Base-by-base conservation (phyloP, 2,329 filamentous ascomycete genomes). In the Cadophora gregata region DNA sequence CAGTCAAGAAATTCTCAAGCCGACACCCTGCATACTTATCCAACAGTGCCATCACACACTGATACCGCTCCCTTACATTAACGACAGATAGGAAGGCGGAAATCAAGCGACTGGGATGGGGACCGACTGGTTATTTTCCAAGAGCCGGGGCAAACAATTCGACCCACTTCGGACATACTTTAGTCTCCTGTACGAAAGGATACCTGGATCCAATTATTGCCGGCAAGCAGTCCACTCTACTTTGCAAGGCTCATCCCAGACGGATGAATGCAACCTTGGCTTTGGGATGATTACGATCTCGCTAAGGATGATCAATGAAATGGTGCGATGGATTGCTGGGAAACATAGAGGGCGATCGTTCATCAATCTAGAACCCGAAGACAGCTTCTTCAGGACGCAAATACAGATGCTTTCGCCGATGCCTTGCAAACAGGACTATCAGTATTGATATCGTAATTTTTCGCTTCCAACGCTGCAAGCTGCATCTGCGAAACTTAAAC, bases 151-250 rank as follows among this genome's bases (percentile, higher is more conserved):
- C 48, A 29, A 14, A 29, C 14, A 51, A 4, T 29, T 51, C 48
- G 48, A 9, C 48, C 48, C 48, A 51, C 48, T 51, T 51, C 48
- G 48, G 48, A 51, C 48, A 19, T 19, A 29, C 48, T 51, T n/a
- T 51, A 51, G 48, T 51, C 48, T 51, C 48, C 48, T 51, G 48
- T 25, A 51, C 48, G 24, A 51, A n/a, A n/a, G n/a, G n/a, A n/a
- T n/a, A n/a, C n/a, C 48, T 29, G 48, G 12, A 51, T 29, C 48
- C 25, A 29, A 6, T 47, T 47, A 47, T 47, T 12, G 21, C 9
- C 42, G 19, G 42, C 19, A 47, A n/a, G 42, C 7, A 16, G 38
- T 12, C 38, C 38, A 42, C 38, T 42, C 16, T 42, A 12, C 38
- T 50, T 25, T 51, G 14, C 48, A 51, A 51, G 48, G 48, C 25